Evolutionary conservation across 2,329 filamentous ascomycete genomes (phyloP), one percentile per base, ranked within the genome.

Genomic region (Aspergillus sp.): DNA sequence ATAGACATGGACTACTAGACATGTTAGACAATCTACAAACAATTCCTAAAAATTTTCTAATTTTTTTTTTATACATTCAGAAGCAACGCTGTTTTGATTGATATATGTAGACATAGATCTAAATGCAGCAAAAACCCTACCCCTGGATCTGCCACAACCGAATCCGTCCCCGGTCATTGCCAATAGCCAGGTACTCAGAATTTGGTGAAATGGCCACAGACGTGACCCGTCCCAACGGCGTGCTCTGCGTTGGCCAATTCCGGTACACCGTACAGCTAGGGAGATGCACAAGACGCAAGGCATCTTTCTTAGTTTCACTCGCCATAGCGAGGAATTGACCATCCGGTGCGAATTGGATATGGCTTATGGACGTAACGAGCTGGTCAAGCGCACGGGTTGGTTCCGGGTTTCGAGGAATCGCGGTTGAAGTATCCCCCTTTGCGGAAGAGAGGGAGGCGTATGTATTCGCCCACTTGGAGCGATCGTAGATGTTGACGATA

Each of bases 211-310:
- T 89, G 3, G 89, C 87, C 59, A 92, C 84, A 1, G 86, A 82
- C 2, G 90, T 90, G 64, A 98, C 87, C 58, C 91, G 83, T 0
- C 95, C 95, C 60, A 99, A 76, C 1, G 93, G 92, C 56, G 95
- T 99, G 72, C 89, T 88, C 62, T 87, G 85, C 54, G 93, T 99
- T 22, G 95, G 95, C 95, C 95, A 99, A 76, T 99, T 99, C 68
- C 88, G 87, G 81, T 95, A 99, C 19, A 98, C 91, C 1, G 92
- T 96, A 74, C 92, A 96, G 65, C 86, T 93, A 0, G 93, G 93
- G 65, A 99, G 78, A 75, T 99, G 95, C 33, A 93, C 91, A 78
- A 64, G 24, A 51, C 89, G 83, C 73, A 99, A 77, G 0, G 93
- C 91, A 76, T 97, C 92, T 71, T 89, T 89, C 82, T 96, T 96